phyloP scores from a whole-genome alignment of 345 rosid genomes.

The Isatis tinctoria region DNA sequence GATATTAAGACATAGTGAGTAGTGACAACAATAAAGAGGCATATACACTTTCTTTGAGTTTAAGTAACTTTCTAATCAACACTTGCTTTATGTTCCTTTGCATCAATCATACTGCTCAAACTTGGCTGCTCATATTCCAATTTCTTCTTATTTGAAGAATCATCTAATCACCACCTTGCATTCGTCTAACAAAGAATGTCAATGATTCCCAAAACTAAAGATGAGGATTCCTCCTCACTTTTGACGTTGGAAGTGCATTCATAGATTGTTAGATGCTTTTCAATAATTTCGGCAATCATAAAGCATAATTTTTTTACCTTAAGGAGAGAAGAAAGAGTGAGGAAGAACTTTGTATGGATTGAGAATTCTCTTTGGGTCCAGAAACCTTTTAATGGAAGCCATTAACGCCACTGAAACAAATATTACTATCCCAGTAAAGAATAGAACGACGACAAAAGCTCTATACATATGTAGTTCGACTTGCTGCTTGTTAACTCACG shows the following conservation, averaged over 20 bases:
- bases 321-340: constrained; percentile 29
- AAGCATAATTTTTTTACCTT: constrained; percentile 32
- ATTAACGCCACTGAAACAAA: constrained; percentile 51
- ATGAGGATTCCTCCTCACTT: constrained; percentile 29
- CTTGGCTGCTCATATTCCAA: constrained; percentile 28
- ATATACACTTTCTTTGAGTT: constrained; percentile 22
- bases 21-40: constrained; percentile 21
- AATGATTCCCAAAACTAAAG: constrained; percentile 29
- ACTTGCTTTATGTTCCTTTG: constrained; percentile 18
- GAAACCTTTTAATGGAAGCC: constrained; percentile 70
- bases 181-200: constrained; percentile 24
- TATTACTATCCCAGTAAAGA: background rate
- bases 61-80: background rate
- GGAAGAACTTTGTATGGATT: constrained; percentile 92
- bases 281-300: constrained; percentile 31
- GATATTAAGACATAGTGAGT: background rate
- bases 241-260: constrained; percentile 32
- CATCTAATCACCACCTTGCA: constrained; percentile 26
- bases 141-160: constrained; percentile 13
- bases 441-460: background rate
- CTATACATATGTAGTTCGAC: background rate
- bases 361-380: constrained; percentile 81
- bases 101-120: constrained; percentile 23
- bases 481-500: constrained; percentile 54
- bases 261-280: constrained; percentile 25